phyloP scores from a whole-genome alignment of 2,329 filamentous ascomycete genomes.

The Aspergillus spinulosporus region DNA sequence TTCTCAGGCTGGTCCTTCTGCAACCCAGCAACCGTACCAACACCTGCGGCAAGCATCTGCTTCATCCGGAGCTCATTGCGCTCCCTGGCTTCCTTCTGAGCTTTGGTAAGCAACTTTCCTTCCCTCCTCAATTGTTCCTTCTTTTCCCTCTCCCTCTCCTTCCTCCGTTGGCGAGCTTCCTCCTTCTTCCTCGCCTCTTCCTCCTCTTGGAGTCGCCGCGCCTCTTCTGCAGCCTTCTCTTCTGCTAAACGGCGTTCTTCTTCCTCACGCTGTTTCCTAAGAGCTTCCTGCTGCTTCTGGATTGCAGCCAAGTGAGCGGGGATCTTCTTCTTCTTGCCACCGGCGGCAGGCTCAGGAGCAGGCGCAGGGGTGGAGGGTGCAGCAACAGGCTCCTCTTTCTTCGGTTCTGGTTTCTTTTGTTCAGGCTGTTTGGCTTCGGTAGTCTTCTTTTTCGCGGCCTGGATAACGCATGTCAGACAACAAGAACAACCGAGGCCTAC shows the following conservation, averaged over 20 bases:
- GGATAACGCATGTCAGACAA: slow-evolving; percentile 12
- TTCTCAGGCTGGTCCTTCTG: slow-evolving; percentile 58
- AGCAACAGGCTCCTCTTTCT: slow-evolving; percentile 52
- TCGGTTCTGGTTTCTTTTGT: slow-evolving; percentile 36
- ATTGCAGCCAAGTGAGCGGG: slow-evolving; percentile 56
- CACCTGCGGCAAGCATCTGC: slow-evolving; percentile 52
- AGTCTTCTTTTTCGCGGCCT: slow-evolving; percentile 84
- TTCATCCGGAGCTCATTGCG: slow-evolving; percentile 51
- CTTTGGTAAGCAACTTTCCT: slow-evolving; percentile 52
- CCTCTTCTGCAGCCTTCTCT: slow-evolving; percentile 43
- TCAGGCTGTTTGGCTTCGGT: slow-evolving; percentile 39
- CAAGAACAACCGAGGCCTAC: slow-evolving; percentile 3
- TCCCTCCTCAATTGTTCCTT: slow-evolving; percentile 52
- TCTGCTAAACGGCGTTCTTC: slow-evolving; percentile 43
- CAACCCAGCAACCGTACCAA: slow-evolving; percentile 46
- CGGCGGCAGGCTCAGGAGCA: slow-evolving; percentile 40
- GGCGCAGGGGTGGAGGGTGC: background rate
- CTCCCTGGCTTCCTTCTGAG: slow-evolving; percentile 50
- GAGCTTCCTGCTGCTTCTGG: slow-evolving; percentile 51
- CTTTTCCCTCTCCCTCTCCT: slow-evolving; percentile 53
- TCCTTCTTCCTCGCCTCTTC: slow-evolving; percentile 51
- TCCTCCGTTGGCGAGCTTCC: slow-evolving; percentile 48
- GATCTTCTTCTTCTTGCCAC: slow-evolving; percentile 87
- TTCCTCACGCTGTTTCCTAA: slow-evolving; percentile 49
- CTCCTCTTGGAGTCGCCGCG: slow-evolving; percentile 37